Base-by-base conservation (phyloP, 2,329 filamentous ascomycete species). In the Colletotrichum lupini region DNA sequence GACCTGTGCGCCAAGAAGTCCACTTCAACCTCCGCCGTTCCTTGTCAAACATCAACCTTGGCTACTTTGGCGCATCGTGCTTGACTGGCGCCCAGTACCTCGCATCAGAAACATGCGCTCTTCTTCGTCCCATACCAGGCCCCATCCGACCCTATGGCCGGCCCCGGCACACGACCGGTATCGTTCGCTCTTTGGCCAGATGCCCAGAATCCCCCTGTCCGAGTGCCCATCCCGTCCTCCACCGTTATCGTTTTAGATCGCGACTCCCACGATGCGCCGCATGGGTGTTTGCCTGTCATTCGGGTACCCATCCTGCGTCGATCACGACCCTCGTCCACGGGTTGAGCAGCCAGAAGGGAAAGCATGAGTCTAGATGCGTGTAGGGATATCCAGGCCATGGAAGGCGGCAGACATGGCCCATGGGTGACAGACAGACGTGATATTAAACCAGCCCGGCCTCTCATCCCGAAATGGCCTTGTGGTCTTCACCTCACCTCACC, bases 161-260 rank as follows among this genome's bases (percentile, higher is more conserved):
- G 57, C 42, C 58, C 62, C 71, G 67, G 67, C 61, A 70, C 56
- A 64, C 60, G 67, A 70, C 62, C 59, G 30, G 42, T 53, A 53
- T 63, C 19, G 62, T 37, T 37, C 68, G 57, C 63, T 72, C 72
- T 72, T 67, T 74, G 68, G 68, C 68, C 49, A 62, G 53, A 32
- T 49, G 28, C 68, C 71, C 72, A 70, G 30, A 24, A 42, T 26
- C 22, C 72, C 71, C 72, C 72, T 74, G 72, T 72, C 68, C 62
- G 68, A 67, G 72, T 67, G 72, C 59, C 52, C 68, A 72, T 72
- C 37, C 68, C 68, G 60, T 30, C 67, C 60, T 60, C 60, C 61
- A 71, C 67, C 52, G 60, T 52, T 71, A 67, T 65, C 67, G 71
- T 73, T 73, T 73, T 70, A 62, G 63, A 74, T 72, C 62, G 57